Evolutionary conservation across 352 stramenopile genomes (phyloP).

Genomic region (Phytophthora multivora): DNA sequence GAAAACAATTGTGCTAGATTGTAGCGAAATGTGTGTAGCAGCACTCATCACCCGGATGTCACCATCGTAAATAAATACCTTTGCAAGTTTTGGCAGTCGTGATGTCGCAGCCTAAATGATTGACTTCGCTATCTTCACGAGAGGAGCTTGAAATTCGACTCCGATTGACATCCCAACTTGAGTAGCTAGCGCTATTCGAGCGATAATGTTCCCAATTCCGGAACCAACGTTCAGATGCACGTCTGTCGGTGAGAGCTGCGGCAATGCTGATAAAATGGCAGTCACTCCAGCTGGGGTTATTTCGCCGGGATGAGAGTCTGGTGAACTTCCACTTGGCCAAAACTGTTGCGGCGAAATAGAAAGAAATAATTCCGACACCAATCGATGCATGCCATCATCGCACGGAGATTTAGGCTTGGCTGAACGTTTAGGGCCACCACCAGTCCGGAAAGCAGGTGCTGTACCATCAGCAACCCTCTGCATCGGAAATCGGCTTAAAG

Average conservation of each 20-base stretch:
- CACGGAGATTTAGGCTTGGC: too few species aligned
- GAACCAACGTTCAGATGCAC: conserved; percentile 4
- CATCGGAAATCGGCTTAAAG: background rate
- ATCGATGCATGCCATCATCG: too few species aligned
- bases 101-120: background rate
- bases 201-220: conserved; percentile 1
- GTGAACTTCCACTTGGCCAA: background rate
- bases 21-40: background rate
- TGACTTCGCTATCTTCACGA: background rate
- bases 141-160: background rate
- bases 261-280: background rate
- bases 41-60: background rate
- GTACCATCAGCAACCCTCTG: too few species aligned
- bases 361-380: background rate
- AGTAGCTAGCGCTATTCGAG: conserved; percentile 2
- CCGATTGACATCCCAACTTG: background rate
- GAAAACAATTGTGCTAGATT: conserved; percentile 4
- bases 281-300: background rate
- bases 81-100: background rate
- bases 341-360: background rate
- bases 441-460: background rate
- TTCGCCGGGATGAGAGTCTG: background rate
- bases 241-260: background rate
- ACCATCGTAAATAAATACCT: background rate
- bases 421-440: too few species aligned